These are phyloP conservation scores for Cladochytrium replicatum DNA, from an alignment of 192 early-diverging fungal genomes.

Conservation along the genomic window DNA sequence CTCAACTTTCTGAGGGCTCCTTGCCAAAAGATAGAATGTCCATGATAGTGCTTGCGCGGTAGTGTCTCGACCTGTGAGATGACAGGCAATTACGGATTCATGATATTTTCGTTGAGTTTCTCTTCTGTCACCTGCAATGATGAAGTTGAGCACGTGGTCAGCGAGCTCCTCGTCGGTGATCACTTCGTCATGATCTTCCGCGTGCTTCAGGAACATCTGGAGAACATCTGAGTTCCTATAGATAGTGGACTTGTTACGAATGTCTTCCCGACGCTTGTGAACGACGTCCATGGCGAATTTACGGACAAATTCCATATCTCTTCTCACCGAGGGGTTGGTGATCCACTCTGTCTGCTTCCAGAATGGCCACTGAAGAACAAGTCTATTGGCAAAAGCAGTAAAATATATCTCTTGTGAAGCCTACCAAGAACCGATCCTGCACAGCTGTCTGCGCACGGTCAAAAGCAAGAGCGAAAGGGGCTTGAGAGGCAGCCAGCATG, in stretches of 20 bases:
- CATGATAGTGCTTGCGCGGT: constrained; percentile 38
- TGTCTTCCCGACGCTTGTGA: constrained; percentile 1
- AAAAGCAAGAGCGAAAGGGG: constrained; percentile 24
- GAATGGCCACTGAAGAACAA: too few species aligned
- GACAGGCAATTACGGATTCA: too few species aligned
- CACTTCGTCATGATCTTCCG: constrained; percentile 24
- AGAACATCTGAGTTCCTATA: constrained; percentile 2
- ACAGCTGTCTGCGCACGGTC: constrained; percentile 15
- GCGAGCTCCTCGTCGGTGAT: constrained; percentile 26
- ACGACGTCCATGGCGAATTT: constrained; percentile 7
- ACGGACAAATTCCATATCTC: not conserved
- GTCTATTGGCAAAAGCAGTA: too few species aligned
- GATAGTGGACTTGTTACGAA: not conserved
- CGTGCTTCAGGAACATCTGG: constrained; percentile 31
- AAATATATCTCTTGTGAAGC: too few species aligned
- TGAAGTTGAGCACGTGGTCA: constrained; percentile 40
- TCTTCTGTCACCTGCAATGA: constrained; percentile 5
- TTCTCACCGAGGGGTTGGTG: not conserved
- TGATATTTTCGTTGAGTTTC: too few species aligned
- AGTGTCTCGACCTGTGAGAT: constrained; percentile 25
- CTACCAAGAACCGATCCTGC: constrained; percentile 10
- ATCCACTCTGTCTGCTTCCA: constrained; percentile 5
- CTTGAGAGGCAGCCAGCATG: not conserved
- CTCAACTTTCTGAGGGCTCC: constrained; percentile 18
- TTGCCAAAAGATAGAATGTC: constrained; percentile 27